phyloP scores from a whole-genome alignment of 2,329 filamentous ascomycete genomes.

The Pleoardoris graminearum region DNA sequence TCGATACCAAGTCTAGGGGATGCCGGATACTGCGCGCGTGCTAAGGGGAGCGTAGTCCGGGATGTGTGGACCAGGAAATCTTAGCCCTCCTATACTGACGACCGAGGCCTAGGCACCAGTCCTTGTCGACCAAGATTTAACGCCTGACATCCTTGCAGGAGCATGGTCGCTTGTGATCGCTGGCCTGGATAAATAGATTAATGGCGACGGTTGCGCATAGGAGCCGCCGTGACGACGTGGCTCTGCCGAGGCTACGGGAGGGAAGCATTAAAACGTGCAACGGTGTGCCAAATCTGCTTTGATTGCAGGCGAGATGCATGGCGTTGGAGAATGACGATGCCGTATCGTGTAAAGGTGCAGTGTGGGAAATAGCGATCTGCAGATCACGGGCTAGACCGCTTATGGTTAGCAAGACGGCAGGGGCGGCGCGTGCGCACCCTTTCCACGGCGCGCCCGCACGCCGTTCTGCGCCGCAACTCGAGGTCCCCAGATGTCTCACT shows the following conservation, averaged over 20 bases:
- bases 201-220: no score
- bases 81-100: not conserved
- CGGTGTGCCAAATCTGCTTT: not conserved
- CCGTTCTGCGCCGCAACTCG: no score
- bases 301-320: not conserved
- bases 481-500: conserved; percentile 2
- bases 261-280: no score
- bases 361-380: not conserved
- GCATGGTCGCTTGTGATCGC: conserved; percentile 1
- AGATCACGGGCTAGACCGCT: not conserved
- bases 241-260: no score
- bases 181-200: not conserved
- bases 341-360: not conserved
- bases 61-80: conserved; percentile 4
- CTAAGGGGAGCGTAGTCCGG: not conserved
- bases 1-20: not conserved
- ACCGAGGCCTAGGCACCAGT: not conserved
- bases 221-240: no score
- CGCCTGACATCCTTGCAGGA: conserved; percentile 1
- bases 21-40: not conserved
- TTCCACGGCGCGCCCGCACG: not conserved
- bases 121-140: not conserved
- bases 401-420: not conserved
- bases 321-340: not conserved
- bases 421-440: not conserved